Base-by-base conservation (phyloP, 768 basidiomycete genomes). In the Strobilomyces confusus region DNA sequence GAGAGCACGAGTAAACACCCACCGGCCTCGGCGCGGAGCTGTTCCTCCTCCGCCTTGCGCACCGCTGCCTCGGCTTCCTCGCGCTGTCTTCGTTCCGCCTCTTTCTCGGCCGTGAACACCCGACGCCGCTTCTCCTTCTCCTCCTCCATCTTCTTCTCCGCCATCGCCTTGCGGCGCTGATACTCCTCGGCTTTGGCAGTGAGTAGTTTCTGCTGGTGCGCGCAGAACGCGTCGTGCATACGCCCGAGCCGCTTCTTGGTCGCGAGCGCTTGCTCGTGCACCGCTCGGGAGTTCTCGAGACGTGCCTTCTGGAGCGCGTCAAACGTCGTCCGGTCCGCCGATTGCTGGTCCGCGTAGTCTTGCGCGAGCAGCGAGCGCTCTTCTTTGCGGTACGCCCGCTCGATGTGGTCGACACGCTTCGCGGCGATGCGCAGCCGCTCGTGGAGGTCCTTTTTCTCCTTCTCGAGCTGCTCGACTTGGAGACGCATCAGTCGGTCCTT, bases 381-480 rank as follows among this genome's bases (percentile, higher is more conserved):
- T 45, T 93, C 94, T 69, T 93, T 92, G 60, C 95, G 87, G 73
- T 87, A 90, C 1, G 95, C 94, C 49, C 94, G 92, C 72, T 98
- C 95, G 68, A 89, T 69, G 73, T 99, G 95, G 66, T 98, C 97
- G 61, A 98, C 81, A 23, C 94, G 87, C 73, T 98, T 98, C 34
- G 84, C 68, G 41, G 86, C 79, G 58, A 95, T 82, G 22, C 92
- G 86, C 44, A 95, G 78, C 20, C 88, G 81, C 62, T 93, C 89
- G 52, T 78, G 80, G 58, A 91, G 76, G 60, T 93, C 89, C 63
- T 83, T 87, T 79, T 94, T 95, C 74, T 98, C 95, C 74, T 95
- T 97, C 75, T 97, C 97, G 42, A 98, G 79, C 66, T 98, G 93
- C 59, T 92, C 86, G 34, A 97, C 93, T 69, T 97, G 94, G 60